These are phyloP conservation scores for Acacia confusa DNA, from an alignment of 306 rosid species.

Conservation along the genomic window DNA sequence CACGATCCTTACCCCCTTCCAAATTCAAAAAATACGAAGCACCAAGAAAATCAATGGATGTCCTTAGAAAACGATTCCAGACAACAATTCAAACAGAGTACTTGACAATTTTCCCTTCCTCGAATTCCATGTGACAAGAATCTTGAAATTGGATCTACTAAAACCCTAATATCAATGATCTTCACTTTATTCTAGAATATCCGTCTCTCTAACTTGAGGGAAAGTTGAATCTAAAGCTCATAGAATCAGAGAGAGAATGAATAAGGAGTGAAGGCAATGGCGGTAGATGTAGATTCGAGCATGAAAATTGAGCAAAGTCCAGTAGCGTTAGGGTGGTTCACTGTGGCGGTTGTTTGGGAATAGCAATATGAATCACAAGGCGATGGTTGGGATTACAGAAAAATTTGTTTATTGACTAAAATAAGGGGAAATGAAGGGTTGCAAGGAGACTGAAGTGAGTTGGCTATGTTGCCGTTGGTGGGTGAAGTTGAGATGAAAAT, in stretches of 20 bases:
- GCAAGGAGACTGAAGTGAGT: no score
- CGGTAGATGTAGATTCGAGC: neutral
- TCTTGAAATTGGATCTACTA: slow-evolving; percentile 29
- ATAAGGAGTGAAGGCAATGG: neutral
- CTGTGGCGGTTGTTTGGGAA: neutral
- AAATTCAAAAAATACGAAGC: neutral
- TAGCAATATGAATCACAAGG: neutral
- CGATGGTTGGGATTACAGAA: no score
- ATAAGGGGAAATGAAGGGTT: no score
- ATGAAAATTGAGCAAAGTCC: neutral
- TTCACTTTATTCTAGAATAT: neutral
- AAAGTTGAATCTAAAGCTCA: neutral
- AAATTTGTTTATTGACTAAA: no score
- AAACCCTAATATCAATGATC: slow-evolving; percentile 20
- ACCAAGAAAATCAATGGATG: neutral
- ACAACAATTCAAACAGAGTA: slow-evolving; percentile 11
- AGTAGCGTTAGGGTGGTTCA: neutral
- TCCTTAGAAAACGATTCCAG: neutral
- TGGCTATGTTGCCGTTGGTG: no score
- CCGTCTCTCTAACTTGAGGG: neutral
- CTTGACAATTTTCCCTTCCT: slow-evolving; percentile 63
- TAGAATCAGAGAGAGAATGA: neutral
- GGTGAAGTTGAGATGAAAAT: no score
- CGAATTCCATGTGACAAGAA: slow-evolving; percentile 47
- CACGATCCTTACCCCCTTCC: neutral